phyloP scores from a whole-genome alignment of 352 stramenopile genomes.

The Phytophthora melonis region DNA sequence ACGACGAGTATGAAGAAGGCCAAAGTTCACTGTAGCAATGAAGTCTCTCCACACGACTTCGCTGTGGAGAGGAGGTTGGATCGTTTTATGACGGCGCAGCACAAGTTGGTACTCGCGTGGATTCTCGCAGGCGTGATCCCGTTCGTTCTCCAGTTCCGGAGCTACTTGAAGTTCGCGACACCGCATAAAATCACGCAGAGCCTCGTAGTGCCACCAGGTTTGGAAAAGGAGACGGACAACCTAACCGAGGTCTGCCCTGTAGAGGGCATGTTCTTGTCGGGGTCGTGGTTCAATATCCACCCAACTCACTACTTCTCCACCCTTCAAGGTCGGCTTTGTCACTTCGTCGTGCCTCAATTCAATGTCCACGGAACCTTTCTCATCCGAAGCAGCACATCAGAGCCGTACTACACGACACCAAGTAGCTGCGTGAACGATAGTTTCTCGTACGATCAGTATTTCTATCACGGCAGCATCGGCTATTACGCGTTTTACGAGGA shows the following conservation, averaged over 20 bases:
- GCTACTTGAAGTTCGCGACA: slow-evolving; percentile 14
- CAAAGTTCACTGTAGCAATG: background rate
- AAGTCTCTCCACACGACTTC: background rate
- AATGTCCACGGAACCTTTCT: slow-evolving; percentile 23
- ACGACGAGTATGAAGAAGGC: background rate
- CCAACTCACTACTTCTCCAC: slow-evolving; percentile 22
- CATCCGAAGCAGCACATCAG: background rate
- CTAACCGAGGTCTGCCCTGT: background rate
- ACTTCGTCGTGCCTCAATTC: slow-evolving; percentile 21
- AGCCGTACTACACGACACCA: slow-evolving; percentile 7
- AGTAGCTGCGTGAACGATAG: slow-evolving; percentile 1
- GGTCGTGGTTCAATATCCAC: slow-evolving; percentile 22
- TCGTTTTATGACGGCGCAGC: background rate
- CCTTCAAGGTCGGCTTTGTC: slow-evolving; percentile 2
- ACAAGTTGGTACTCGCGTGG: slow-evolving; percentile 9
- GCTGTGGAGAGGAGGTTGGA: background rate
- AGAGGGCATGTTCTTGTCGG: background rate
- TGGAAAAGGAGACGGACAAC: background rate
- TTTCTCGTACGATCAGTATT: slow-evolving; percentile 2
- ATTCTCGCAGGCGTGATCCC: slow-evolving; percentile 9
- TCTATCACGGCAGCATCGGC: slow-evolving; percentile 13
- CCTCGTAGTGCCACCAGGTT: slow-evolving; percentile 3
- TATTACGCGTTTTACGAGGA: slow-evolving; percentile 13
- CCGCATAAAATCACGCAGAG: slow-evolving; percentile 6
- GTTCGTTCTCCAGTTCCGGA: slow-evolving; percentile 11